Conservation (phyloP, 352 stramenopile genomes). For the Phytophthora pisi region DNA sequence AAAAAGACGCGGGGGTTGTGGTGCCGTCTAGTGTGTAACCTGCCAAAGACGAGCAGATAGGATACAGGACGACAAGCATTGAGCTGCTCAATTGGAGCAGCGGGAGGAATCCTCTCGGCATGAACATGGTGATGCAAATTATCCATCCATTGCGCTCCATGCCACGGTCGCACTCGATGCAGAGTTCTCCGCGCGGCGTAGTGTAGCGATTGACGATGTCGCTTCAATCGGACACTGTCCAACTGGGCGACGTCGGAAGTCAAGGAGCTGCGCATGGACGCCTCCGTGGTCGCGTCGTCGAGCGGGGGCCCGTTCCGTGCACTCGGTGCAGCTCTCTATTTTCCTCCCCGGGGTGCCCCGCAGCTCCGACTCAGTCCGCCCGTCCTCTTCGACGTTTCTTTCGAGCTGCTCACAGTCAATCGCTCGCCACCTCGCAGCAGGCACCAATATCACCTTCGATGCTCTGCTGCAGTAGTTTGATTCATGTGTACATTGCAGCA, state of each 20-base stretch:
- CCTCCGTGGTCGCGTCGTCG: conserved; percentile 25
- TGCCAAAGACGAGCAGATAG: background rate
- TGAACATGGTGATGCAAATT: background rate
- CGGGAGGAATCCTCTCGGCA: too few relatives aligned
- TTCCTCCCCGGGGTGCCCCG: conserved; percentile 2
- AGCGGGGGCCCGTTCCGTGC: conserved; percentile 11
- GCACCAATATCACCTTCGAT: too few relatives aligned
- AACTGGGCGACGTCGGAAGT: conserved; percentile 31
- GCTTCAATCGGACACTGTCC: conserved; percentile 23
- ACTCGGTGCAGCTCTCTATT: conserved; percentile 21
- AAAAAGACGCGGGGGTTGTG: background rate
- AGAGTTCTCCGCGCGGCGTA: background rate
- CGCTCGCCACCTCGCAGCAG: background rate
- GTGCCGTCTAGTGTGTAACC: background rate
- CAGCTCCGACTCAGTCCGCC: conserved; percentile 12
- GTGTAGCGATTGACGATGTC: conserved; percentile 3
- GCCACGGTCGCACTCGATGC: background rate
- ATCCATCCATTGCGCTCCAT: background rate
- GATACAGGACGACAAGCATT: too few relatives aligned
- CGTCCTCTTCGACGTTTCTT: conserved; percentile 22
- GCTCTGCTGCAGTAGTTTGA: background rate
- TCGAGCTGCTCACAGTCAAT: conserved; percentile 13
- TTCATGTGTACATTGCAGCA: too few relatives aligned
- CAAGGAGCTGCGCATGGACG: background rate
- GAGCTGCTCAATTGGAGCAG: background rate